phyloP scores from a whole-genome alignment of 495 filamentous ascomycete genomes.

The Penicillium herquei region DNA sequence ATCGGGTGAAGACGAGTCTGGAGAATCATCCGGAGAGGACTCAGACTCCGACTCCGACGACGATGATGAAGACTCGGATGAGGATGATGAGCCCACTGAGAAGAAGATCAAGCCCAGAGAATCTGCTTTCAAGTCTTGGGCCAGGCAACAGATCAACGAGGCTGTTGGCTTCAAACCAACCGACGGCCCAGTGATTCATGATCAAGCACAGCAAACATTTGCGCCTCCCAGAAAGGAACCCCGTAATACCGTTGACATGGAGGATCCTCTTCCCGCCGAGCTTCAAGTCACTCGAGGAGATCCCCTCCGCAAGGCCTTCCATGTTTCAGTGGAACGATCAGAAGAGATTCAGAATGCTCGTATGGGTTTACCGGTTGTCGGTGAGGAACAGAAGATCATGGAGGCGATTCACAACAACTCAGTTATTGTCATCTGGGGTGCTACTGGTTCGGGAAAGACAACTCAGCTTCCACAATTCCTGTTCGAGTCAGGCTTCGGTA shows the following conservation, averaged over 20 bases:
- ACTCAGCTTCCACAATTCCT: constrained; percentile 96
- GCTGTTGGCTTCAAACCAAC: constrained; percentile 61
- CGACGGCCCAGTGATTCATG: constrained; percentile 26
- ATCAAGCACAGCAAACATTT: constrained; percentile 26
- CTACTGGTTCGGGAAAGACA: constrained; percentile 95
- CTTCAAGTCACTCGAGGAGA: constrained; percentile 61
- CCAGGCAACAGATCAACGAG: constrained; percentile 78
- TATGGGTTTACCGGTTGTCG: constrained; percentile 82
- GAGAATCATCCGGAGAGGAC: constrained; percentile 4
- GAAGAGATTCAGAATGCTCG: constrained; percentile 74
- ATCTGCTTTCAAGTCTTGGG: constrained; percentile 94
- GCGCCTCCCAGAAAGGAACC: constrained; percentile 29
- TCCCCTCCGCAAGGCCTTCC: constrained; percentile 69
- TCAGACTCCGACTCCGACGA: constrained; percentile 11
- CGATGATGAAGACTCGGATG: constrained; percentile 23
- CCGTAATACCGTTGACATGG: constrained; percentile 52
- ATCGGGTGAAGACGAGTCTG: constrained; percentile 7
- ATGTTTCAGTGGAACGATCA: constrained; percentile 67
- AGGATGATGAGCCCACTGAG: constrained; percentile 38
- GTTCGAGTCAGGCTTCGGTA: constrained; percentile 89
- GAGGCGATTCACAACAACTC: constrained; percentile 91
- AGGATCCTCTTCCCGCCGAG: constrained; percentile 76
- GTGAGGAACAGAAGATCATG: constrained; percentile 97
- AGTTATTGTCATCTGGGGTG: constrained; percentile 87
- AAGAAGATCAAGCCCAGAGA: constrained; percentile 42